Conservation (phyloP, 2,329 filamentous ascomycete genomes). For the Fusarium domesticum region DNA sequence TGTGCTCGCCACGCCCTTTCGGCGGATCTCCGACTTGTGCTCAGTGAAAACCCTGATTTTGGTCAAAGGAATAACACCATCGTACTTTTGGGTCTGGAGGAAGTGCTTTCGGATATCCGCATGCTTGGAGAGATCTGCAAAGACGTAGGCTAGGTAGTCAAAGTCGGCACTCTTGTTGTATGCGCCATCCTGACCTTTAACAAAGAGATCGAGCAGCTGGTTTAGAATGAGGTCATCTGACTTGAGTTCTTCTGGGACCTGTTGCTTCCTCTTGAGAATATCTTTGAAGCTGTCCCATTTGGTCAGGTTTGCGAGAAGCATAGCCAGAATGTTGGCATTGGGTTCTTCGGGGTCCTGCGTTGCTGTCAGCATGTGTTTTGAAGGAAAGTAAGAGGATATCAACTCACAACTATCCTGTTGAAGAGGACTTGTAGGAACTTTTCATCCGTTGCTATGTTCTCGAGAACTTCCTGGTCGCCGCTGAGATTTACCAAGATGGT, state of each 20-base stretch:
- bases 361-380: constrained; percentile 1
- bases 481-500: constrained; percentile 87
- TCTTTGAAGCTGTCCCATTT: constrained; percentile 73
- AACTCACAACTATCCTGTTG: constrained; percentile 67
- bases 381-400: not conserved
- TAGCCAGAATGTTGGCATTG: constrained; percentile 80
- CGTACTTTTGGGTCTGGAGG: constrained; percentile 69
- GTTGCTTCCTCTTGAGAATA: constrained; percentile 66
- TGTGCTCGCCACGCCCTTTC: constrained; percentile 91
- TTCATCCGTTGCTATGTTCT: constrained; percentile 72
- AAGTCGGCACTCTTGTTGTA: constrained; percentile 85
- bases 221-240: constrained; percentile 75
- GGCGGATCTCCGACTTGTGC: constrained; percentile 75
- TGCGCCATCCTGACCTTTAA: constrained; percentile 77
- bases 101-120: constrained; percentile 73
- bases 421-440: constrained; percentile 75
- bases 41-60: constrained; percentile 96
- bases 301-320: constrained; percentile 88
- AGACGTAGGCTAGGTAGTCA: constrained; percentile 91
- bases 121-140: constrained; percentile 88
- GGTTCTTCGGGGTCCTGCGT: constrained; percentile 67
- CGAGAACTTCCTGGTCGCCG: constrained; percentile 71
- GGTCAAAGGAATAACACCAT: constrained; percentile 79
- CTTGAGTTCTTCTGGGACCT: constrained; percentile 65
- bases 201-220: constrained; percentile 92